These are phyloP conservation scores for Arxiozyma bovina DNA, from an alignment of 1,139 yeast species.

Conservation along the genomic window DNA sequence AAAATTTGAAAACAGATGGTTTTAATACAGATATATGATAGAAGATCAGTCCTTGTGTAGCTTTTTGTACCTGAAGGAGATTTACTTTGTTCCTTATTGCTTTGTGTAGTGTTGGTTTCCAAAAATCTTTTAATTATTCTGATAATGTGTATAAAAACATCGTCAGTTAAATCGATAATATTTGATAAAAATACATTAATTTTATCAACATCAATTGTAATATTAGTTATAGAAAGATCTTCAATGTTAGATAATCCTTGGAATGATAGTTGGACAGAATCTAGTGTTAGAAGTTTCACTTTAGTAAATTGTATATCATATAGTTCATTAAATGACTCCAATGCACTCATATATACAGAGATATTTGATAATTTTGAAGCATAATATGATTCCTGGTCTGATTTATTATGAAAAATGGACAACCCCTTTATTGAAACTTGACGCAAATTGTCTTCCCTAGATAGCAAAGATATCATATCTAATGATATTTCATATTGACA, in stretches of 20 bases:
- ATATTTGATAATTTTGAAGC: conserved; percentile 64
- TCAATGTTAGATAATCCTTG: conserved; percentile 44
- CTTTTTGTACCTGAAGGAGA: not conserved
- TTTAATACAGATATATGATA: conserved; percentile 8
- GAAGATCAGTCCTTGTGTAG: not conserved
- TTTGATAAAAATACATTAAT: conserved; percentile 7
- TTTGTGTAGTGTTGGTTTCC: too few relatives aligned
- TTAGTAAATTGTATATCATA: conserved; percentile 12
- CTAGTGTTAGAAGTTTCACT: conserved; percentile 25
- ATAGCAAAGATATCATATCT: conserved; percentile 12
- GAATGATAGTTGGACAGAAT: conserved; percentile 32
- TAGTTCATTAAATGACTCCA: conserved; percentile 33
- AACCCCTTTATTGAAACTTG: conserved; percentile 8
- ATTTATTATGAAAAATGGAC: not conserved
- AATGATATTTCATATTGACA: conserved; percentile 10
- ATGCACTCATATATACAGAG: conserved; percentile 79
- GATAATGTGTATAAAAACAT: not conserved
- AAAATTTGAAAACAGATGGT: conserved; percentile 5
- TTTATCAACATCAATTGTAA: conserved; percentile 11
- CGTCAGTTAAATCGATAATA: conserved; percentile 7
- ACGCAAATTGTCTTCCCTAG: conserved; percentile 14
- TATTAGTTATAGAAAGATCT: conserved; percentile 31
- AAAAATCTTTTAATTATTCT: not conserved
- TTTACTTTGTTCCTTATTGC: not conserved
- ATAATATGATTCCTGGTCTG: conserved; percentile 41